Evolutionary conservation across 768 basidiomycete genomes (phyloP), one percentile per base, ranked within the genome.

Genomic region (Cubamyces sp.): DNA sequence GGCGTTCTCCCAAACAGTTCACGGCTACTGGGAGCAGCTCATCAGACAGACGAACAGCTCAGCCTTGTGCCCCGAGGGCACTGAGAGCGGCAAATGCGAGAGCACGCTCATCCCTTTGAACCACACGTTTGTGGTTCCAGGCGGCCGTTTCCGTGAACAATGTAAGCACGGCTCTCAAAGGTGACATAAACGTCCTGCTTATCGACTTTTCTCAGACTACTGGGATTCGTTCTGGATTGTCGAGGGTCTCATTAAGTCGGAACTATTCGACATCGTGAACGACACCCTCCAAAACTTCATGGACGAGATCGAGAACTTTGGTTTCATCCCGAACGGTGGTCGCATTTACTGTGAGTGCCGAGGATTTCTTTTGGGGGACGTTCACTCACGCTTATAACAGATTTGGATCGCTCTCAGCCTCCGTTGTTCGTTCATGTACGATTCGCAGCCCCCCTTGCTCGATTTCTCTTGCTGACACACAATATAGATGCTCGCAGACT

Each of bases 281-380:
- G 85, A 79, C 12, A 91, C 94, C 0, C 77, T 97, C 37, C 86
- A 92, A 65, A 96, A 97, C 76, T 97, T 98, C 70, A 95, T 97
- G 94, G 95, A 98, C 69, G 88, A 96, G 71, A 78, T 98, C 48
- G 85, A 90, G 42, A 71, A 72, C 23, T 85, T 91, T 68, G 96
- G 95, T 0, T 98, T 97, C 77, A 88, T 98, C 64, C 96, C 96
- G 1, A 98, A 97, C 68, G 96, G 96, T 7, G 95, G 94, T 3
- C 82, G 94, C 12, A 93, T 91, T 53, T 97, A 97, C 70, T 97
- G 89, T 88, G 68, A 60, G 76, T 72, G 18, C 50, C 1, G 26
- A 21, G n/a, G n/a, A 3, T 48, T 2, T 21, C 6, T 28, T 49
- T 26, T 21, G 47, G 14, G 6, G 28, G 30, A 25, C 9, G 26